A percentile compares a stretch with the other conserved stretches of the same genome.
These are phyloP conservation scores for Xylariomycetidae sp. DNA, from an alignment of 2,329 filamentous ascomycete species.

Conservation along the genomic window DNA sequence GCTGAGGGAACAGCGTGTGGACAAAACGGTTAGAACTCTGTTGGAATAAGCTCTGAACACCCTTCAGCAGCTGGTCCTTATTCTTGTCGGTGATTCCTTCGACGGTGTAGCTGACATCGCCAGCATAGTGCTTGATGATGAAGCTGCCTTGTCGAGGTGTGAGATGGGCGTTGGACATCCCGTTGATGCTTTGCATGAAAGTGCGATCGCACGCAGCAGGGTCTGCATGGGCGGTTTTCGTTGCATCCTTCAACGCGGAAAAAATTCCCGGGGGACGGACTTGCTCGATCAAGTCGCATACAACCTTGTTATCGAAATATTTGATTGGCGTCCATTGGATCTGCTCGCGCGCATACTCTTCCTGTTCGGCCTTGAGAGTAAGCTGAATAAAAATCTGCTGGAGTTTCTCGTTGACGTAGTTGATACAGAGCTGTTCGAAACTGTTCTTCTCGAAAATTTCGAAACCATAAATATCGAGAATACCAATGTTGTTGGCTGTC, in stretches of 20 bases:
- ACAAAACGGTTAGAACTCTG: conserved; percentile 82
- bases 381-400: conserved; percentile 99
- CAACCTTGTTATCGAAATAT: conserved; percentile 99
- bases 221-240: conserved; percentile 96
- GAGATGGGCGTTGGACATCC: conserved; percentile 87
- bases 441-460: conserved; percentile 99
- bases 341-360: conserved; percentile 92
- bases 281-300: conserved; percentile 95
- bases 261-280: conserved; percentile 87
- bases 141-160: conserved; percentile 91
- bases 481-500: conserved; percentile 83
- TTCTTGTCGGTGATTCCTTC: conserved; percentile 99
- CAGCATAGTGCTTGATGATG: conserved; percentile 98
- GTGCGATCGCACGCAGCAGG: conserved; percentile 90
- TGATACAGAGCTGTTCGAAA: conserved; percentile 98
- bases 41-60: conserved; percentile 80
- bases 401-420: conserved; percentile 98
- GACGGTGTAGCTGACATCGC: conserved; percentile 90
- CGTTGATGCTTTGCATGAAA: conserved; percentile 89
- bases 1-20: conserved; percentile 82
- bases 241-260: conserved; percentile 94
- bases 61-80: conserved; percentile 95
- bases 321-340: conserved; percentile 99
- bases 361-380: conserved; percentile 93
- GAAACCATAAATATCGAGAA: conserved; percentile 98